Conservation (phyloP, 2,329 filamentous ascomycete species). For the Xylariaceae sp. region DNA sequence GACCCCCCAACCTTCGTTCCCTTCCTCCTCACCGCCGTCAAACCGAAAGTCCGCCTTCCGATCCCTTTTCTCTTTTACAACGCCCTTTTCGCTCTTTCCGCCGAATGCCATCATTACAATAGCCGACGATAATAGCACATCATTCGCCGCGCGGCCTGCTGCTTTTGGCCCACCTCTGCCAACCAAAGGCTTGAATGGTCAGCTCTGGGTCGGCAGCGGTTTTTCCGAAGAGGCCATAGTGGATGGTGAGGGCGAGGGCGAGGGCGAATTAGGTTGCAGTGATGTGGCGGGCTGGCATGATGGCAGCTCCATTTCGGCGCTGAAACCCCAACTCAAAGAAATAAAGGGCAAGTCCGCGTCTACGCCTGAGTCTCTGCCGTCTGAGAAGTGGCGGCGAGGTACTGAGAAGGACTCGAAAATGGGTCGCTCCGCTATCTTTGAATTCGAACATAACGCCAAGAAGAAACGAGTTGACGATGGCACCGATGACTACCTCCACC, state of each 20-base stretch:
- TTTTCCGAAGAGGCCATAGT: slow-evolving; percentile 75
- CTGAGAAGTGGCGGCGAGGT: slow-evolving; percentile 37
- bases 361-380: slow-evolving; percentile 30
- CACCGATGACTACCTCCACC: slow-evolving; percentile 79
- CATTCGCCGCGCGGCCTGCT: slow-evolving; percentile 88
- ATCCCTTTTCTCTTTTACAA: slow-evolving; percentile 65
- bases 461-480: slow-evolving; percentile 57
- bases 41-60: slow-evolving; percentile 45
- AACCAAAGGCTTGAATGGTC: slow-evolving; percentile 72
- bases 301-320: slow-evolving; percentile 45
- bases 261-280: slow-evolving; percentile 89
- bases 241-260: slow-evolving; percentile 63
- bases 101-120: slow-evolving; percentile 94
- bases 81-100: slow-evolving; percentile 84
- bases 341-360: slow-evolving; percentile 30
- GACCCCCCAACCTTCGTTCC: slow-evolving; percentile 30
- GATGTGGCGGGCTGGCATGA: slow-evolving; percentile 88
- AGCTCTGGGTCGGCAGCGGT: slow-evolving; percentile 88
- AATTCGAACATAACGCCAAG: slow-evolving; percentile 31
- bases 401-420: slow-evolving; percentile 33
- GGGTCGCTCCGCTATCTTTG: slow-evolving; percentile 27
- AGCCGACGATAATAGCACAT: slow-evolving; percentile 96
- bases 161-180: slow-evolving; percentile 84
- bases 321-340: slow-evolving; percentile 40
- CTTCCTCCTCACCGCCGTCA: slow-evolving; percentile 26